Evolutionary conservation across 2,329 filamentous ascomycete genomes (phyloP).

Genomic region (Fusarium sp.): DNA sequence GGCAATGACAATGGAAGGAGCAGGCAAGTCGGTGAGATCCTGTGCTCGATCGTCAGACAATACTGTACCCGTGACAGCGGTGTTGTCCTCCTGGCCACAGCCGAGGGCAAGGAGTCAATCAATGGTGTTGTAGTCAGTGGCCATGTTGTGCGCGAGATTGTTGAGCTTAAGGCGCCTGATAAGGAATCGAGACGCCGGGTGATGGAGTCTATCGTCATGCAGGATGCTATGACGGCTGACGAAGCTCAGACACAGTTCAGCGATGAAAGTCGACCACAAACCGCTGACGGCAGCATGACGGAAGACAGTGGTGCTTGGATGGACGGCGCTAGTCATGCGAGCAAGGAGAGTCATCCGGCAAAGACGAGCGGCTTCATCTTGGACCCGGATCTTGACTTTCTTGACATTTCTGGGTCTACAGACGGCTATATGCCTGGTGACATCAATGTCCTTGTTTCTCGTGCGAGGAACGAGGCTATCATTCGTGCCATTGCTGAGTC

Average conservation of each 20-base stretch:
- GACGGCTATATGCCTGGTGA: constrained; percentile 99
- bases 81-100: constrained; percentile 88
- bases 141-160: constrained; percentile 90
- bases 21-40: constrained; percentile 88
- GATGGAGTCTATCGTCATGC: constrained; percentile 78
- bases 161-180: constrained; percentile 88
- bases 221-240: constrained; percentile 56
- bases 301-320: constrained; percentile 76
- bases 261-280: constrained; percentile 64
- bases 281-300: constrained; percentile 62
- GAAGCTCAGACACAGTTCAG: constrained; percentile 49
- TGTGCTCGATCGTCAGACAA: constrained; percentile 83
- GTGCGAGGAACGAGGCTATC: constrained; percentile 90
- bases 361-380: constrained; percentile 73
- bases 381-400: constrained; percentile 82
- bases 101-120: constrained; percentile 90
- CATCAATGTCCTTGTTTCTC: constrained; percentile 82
- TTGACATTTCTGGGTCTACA: constrained; percentile 91
- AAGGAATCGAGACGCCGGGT: constrained; percentile 89
- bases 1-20: constrained; percentile 94
- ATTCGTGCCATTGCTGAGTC: constrained; percentile 78
- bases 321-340: constrained; percentile 72
- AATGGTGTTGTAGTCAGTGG: constrained; percentile 91
- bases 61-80: constrained; percentile 83
- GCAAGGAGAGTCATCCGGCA: constrained; percentile 48